phyloP scores from a whole-genome alignment of 805 yeast genomes.

The Candida railenensis region DNA sequence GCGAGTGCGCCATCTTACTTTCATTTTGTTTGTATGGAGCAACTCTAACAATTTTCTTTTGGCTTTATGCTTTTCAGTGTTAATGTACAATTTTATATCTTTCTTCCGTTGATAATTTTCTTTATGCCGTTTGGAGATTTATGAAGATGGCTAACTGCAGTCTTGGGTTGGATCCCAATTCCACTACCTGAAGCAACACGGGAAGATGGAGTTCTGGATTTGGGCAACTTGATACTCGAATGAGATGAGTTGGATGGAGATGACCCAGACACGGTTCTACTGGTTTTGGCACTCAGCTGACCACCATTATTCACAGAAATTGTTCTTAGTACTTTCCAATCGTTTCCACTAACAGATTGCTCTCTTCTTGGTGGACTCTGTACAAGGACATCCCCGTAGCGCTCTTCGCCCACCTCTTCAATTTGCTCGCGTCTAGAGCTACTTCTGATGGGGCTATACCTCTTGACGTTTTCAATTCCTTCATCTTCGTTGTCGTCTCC shows the following conservation, averaged over 20 bases:
- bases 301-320: conserved; percentile 31
- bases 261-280: background rate
- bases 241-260: conserved; percentile 2
- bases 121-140: conserved; percentile 5
- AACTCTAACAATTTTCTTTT: no score
- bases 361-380: conserved; percentile 25
- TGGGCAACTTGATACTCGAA: conserved; percentile 3
- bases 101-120: conserved; percentile 2
- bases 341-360: conserved; percentile 12
- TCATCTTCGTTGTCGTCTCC: background rate
- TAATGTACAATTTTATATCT: background rate
- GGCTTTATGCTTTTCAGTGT: no score
- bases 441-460: conserved; percentile 6
- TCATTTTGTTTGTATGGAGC: no score
- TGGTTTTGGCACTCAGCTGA: conserved; percentile 15
- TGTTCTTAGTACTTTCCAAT: conserved; percentile 42
- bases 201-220: conserved; percentile 2
- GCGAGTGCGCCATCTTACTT: no score
- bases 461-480: background rate
- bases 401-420: background rate
- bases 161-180: conserved; percentile 1
- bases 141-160: background rate
- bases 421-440: conserved; percentile 11
- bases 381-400: conserved; percentile 10
- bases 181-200: background rate